These are phyloP conservation scores for Russula brevipes DNA, from an alignment of 768 basidiomycete genomes.

Conservation along the genomic window DNA sequence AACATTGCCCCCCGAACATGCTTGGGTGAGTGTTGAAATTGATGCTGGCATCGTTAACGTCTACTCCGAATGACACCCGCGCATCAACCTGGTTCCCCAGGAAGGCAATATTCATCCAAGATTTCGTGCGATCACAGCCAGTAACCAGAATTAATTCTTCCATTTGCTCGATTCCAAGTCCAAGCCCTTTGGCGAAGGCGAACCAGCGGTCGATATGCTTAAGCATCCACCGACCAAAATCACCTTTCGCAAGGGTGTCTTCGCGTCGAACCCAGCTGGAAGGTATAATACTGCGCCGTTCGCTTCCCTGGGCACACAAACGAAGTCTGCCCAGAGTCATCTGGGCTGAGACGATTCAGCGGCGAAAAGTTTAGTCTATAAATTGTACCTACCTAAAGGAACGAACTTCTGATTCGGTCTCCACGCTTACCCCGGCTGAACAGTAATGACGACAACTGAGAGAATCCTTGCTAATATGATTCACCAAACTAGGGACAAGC, in stretches of 20 bases:
- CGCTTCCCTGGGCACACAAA: neutral
- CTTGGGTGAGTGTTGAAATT: neutral
- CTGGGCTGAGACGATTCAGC: neutral
- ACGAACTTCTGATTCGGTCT: neutral
- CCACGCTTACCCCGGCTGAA: neutral
- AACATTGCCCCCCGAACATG: neutral
- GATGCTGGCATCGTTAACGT: neutral
- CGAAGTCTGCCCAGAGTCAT: neutral
- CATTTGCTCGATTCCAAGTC: neutral
- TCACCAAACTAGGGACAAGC: neutral
- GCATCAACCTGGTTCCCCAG: neutral
- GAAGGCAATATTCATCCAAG: neutral
- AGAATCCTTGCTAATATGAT: neutral
- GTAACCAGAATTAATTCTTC: neutral
- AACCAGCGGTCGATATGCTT: conserved; percentile 6
- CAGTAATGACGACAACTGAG: neutral
- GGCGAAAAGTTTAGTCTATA: neutral
- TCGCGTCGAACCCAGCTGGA: neutral
- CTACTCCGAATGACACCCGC: neutral
- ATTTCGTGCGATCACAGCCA: neutral
- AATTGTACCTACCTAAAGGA: neutral
- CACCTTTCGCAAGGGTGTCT: neutral
- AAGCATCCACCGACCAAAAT: conserved; percentile 1
- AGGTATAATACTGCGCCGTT: conserved; percentile 2
- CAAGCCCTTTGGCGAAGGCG: neutral